These are phyloP conservation scores for Candida tunisiensis DNA, from an alignment of 1,139 yeast genomes.

Conservation along the genomic window DNA sequence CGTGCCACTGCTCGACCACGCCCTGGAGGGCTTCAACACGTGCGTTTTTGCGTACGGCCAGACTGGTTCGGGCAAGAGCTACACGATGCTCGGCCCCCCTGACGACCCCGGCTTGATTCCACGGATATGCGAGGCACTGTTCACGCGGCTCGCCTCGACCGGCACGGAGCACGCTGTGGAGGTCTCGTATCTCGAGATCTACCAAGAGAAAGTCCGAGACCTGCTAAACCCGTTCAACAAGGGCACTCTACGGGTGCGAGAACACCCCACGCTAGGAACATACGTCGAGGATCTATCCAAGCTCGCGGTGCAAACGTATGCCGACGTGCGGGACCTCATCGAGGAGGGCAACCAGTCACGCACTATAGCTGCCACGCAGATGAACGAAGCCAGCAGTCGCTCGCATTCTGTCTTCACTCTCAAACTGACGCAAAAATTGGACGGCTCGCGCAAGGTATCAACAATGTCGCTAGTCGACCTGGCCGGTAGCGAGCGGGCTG, in stretches of 20 bases:
- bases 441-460: constrained; percentile 26
- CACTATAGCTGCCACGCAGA: constrained; percentile 67
- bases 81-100: constrained; percentile 70
- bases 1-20: constrained; percentile 77
- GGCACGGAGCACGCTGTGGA: constrained; percentile 32
- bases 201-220: constrained; percentile 70
- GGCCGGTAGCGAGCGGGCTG: constrained; percentile 83
- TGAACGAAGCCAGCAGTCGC: constrained; percentile 66
- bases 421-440: constrained; percentile 34
- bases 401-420: constrained; percentile 60
- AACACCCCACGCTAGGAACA: constrained; percentile 36
- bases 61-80: constrained; percentile 94
- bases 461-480: constrained; percentile 61
- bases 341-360: constrained; percentile 33
- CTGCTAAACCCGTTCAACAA: constrained; percentile 32
- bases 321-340: constrained; percentile 69
- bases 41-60: constrained; percentile 97
- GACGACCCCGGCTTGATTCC: constrained; percentile 68
- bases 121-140: constrained; percentile 55
- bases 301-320: constrained; percentile 37
- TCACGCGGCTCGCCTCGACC: constrained; percentile 53
- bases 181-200: constrained; percentile 81
- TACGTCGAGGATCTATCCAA: constrained; percentile 49
- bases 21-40: constrained; percentile 80
- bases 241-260: constrained; percentile 64